Evolutionary conservation across 345 rosid species (phyloP), one percentile per base, ranked within the genome.

Genomic region (Excoecaria cochinchinensis): DNA sequence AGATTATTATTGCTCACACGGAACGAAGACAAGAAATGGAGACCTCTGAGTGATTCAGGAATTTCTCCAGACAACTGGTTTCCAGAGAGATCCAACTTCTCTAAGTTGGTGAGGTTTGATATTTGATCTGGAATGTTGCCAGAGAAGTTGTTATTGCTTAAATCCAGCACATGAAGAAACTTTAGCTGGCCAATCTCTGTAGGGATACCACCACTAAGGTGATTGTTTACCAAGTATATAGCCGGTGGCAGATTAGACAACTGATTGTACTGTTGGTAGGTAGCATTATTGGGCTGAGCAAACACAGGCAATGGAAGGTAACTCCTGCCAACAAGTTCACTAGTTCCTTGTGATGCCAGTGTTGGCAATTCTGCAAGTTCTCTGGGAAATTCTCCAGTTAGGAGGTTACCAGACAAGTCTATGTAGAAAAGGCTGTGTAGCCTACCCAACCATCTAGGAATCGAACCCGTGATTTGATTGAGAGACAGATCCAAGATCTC

Each of bases 251-350:
- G 84, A 84, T 70, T 90, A 22, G 90, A 84, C 51, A 95, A 86
- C 84, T 91, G 97, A 74, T 91, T 95, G 87, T 95, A 95, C 84
- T 82, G 87, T 87, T 90, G 92, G 74, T 82, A 89, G 56, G 92
- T 89, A 63, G 87, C 90, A 67, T 90, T 91, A 74, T 79, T 84
- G 42, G 97, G 97, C 83, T 51, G 85, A 62, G 90, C 94, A 80
- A 91, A 95, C 82, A 95, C 94, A 6, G 99, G 99, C 73, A 95
- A 77, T 84, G 89, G 93, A 10, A 95, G 86, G 81, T 84, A 89
- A 70, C 81, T 89, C 64, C 87, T 80, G 70, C 83, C 82, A 47
- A 87, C 84, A 51, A 69, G 72, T 64, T 86, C 76, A 22, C 71
- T 74, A 55, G 84, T 84, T 67, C 79, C 84, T 62, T 82, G 82